A percentile compares a stretch with the other conserved stretches of the same genome.
These are phyloP conservation scores for Striga asiatica DNA, from an alignment of 257 asterid genomes.

Conservation along the genomic window DNA sequence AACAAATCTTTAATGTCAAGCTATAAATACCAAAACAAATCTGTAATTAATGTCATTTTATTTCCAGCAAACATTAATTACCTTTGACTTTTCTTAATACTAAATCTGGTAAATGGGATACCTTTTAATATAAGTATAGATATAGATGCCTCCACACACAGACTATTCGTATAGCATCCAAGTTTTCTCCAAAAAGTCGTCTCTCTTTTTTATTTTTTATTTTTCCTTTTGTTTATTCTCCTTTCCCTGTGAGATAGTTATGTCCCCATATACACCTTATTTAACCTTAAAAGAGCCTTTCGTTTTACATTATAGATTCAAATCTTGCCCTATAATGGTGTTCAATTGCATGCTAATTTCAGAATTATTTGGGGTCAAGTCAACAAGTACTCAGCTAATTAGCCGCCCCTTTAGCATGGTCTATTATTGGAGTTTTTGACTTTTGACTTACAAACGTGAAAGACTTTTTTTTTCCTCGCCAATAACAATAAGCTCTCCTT, in stretches of 20 bases:
- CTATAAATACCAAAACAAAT: too few species aligned
- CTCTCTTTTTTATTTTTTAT: not conserved
- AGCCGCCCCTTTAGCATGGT: conserved; percentile 11
- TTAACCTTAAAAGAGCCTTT: conserved; percentile 6
- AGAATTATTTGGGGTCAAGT: not conserved
- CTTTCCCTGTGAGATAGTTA: conserved; percentile 1
- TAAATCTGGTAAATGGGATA: too few species aligned
- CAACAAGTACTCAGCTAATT: conserved; percentile 2
- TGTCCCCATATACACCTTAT: conserved; percentile 26
- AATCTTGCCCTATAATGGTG: conserved; percentile 16
- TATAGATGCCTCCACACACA: too few species aligned
- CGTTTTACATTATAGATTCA: conserved; percentile 13
- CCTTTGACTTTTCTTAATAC: too few species aligned
- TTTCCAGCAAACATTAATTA: too few species aligned
- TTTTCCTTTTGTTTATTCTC: too few species aligned
- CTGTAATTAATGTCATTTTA: too few species aligned
- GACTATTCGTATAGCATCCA: too few species aligned
- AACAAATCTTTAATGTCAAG: too few species aligned
- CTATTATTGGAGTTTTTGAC: conserved; percentile 9
- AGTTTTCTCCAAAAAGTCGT: not conserved
- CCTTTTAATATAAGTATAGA: too few species aligned
- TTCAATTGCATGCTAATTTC: not conserved
- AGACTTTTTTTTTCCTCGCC: not conserved
- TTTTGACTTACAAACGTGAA: not conserved
- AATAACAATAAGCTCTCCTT: not conserved